phyloP scores from a whole-genome alignment of 2,329 filamentous ascomycete genomes.

The Magnaporthiopsis rhizophila region DNA sequence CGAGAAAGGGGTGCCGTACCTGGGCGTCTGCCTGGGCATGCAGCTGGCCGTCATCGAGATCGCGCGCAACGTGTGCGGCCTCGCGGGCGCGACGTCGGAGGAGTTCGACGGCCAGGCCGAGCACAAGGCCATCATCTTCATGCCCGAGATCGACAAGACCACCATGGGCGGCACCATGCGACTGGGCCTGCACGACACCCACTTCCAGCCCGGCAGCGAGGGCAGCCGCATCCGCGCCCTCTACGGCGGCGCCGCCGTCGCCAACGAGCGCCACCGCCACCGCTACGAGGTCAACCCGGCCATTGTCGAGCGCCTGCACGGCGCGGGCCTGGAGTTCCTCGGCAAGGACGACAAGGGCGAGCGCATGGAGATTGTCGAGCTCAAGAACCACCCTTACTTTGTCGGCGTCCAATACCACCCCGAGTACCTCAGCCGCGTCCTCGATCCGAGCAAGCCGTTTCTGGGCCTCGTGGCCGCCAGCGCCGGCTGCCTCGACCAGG shows the following conservation, averaged over 20 bases:
- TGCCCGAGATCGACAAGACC: slow-evolving; percentile 73
- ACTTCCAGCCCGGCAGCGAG: slow-evolving; percentile 61
- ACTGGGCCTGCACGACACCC: slow-evolving; percentile 59
- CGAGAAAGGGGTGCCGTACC: slow-evolving; percentile 69
- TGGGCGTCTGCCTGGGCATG: slow-evolving; percentile 89
- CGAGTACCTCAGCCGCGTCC: slow-evolving; percentile 71
- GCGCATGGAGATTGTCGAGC: slow-evolving; percentile 70
- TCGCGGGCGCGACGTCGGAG: slow-evolving; percentile 47
- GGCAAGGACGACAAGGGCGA: slow-evolving; percentile 68
- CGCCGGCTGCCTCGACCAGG: slow-evolving; percentile 52
- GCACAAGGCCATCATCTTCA: slow-evolving; percentile 73
- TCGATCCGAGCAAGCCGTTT: slow-evolving; percentile 67
- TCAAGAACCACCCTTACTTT: slow-evolving; percentile 70
- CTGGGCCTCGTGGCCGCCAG: slow-evolving; percentile 79
- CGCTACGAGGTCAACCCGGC: slow-evolving; percentile 74
- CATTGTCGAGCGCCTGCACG: slow-evolving; percentile 54
- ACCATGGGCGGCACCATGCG: slow-evolving; percentile 75
- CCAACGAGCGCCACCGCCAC: slow-evolving; percentile 66
- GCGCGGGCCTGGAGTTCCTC: slow-evolving; percentile 60
- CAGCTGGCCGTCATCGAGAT: slow-evolving; percentile 89
- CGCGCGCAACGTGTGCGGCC: slow-evolving; percentile 65
- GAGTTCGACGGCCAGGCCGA: slow-evolving; percentile 49
- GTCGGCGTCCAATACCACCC: slow-evolving; percentile 74
- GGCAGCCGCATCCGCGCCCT: slow-evolving; percentile 63
- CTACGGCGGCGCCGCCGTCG: slow-evolving; percentile 46